Evolutionary conservation across 176 grass and related monocot species (phyloP).

Genomic region (barley (Hordeum vulgare)): DNA sequence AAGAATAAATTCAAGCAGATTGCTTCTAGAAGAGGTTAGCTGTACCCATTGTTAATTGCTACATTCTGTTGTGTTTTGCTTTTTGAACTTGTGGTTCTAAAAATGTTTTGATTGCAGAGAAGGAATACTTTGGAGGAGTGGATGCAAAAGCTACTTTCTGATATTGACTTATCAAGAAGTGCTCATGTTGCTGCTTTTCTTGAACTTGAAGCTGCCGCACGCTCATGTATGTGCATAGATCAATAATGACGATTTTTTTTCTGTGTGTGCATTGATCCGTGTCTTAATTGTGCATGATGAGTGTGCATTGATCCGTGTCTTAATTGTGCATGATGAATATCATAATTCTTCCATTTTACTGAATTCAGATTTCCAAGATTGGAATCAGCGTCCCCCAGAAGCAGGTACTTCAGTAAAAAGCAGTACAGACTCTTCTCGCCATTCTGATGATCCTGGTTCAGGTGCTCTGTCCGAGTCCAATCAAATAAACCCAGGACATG

Average conservation of each 20-base stretch:
- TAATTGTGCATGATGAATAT: background rate
- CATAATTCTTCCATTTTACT: constrained; percentile 8
- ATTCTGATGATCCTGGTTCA: constrained; percentile 36
- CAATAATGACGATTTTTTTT: background rate
- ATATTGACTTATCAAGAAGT: constrained; percentile 96
- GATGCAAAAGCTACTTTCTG: constrained; percentile 92
- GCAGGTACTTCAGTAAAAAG: constrained; percentile 44
- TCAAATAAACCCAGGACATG: constrained; percentile 17
- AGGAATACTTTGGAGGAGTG: constrained; percentile 85
- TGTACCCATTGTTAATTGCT: background rate
- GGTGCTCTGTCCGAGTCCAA: constrained; percentile 32
- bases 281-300: background rate
- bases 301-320: constrained; percentile 2
- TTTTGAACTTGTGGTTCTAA: constrained; percentile 17
- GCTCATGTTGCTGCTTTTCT: constrained; percentile 87
- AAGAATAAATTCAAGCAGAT: constrained; percentile 87
- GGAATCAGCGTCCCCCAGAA: constrained; percentile 50
- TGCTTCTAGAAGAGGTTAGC: constrained; percentile 93
- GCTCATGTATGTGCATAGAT: constrained; percentile 62
- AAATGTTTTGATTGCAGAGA: constrained; percentile 54
- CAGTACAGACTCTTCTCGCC: constrained; percentile 11
- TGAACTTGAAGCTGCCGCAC: constrained; percentile 84
- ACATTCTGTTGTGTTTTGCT: constrained; percentile 6
- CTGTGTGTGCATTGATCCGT: constrained; percentile 2
- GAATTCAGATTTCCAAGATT: constrained; percentile 69